phyloP scores from a whole-genome alignment of 345 rosid species.

The Populus tremula region DNA sequence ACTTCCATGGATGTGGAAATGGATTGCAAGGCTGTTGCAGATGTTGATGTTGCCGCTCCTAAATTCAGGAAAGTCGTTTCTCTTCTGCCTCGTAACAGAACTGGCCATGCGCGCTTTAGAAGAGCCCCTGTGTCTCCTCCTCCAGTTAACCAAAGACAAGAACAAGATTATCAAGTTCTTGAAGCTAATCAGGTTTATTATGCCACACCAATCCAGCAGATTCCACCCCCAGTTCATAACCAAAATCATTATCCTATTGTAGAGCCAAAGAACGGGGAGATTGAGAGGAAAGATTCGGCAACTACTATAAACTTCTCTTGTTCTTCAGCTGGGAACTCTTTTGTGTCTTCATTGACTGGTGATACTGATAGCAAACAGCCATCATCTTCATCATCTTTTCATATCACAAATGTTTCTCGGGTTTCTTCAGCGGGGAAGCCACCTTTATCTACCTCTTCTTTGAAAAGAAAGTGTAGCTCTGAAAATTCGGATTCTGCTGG shows the following conservation, averaged over 20 bases:
- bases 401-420: slow-evolving; percentile 49
- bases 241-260: slow-evolving; percentile 21
- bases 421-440: slow-evolving; percentile 63
- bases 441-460: slow-evolving; percentile 57
- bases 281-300: slow-evolving; percentile 53
- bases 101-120: slow-evolving; percentile 90
- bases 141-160: slow-evolving; percentile 10
- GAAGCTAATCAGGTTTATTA: slow-evolving; percentile 38
- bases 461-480: slow-evolving; percentile 75
- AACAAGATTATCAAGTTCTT: slow-evolving; percentile 8
- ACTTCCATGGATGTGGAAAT: slow-evolving; percentile 45
- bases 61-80: slow-evolving; percentile 73
- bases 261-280: slow-evolving; percentile 19
- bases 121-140: slow-evolving; percentile 39
- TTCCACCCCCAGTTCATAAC: slow-evolving; percentile 31
- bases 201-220: slow-evolving; percentile 76
- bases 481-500: slow-evolving; percentile 59
- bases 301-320: slow-evolving; percentile 66
- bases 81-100: slow-evolving; percentile 59
- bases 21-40: slow-evolving; percentile 61
- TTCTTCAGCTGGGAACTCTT: slow-evolving; percentile 49
- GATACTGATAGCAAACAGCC: slow-evolving; percentile 38
- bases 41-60: slow-evolving; percentile 62
- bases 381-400: slow-evolving; percentile 57
- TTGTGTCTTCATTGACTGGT: slow-evolving; percentile 52